A percentile compares a stretch with the other conserved stretches of the same genome.
Conservation (phyloP, 345 rosid genomes). For the Rhodamnia argentea region DNA sequence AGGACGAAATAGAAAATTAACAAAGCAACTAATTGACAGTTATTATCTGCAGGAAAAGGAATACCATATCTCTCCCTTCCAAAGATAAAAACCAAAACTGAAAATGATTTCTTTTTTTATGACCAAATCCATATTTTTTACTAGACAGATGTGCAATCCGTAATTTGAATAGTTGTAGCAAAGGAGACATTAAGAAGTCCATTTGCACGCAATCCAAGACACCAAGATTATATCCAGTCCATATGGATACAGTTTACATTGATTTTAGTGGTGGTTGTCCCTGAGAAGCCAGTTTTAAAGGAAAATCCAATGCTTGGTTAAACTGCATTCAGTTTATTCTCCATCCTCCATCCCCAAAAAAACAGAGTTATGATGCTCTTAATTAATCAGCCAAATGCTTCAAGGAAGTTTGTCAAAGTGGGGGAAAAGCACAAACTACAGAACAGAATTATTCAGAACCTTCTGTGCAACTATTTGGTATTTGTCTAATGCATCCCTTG, state of each 20-base stretch:
- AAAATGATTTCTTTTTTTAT: not conserved
- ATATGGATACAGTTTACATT: not conserved
- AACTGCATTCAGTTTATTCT: not conserved
- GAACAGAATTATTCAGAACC: slow-evolving; percentile 24
- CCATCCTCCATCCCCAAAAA: not conserved
- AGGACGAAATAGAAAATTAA: not conserved
- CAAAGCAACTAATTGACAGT: not conserved
- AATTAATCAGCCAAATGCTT: not conserved
- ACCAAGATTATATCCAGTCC: not conserved
- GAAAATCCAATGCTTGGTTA: not conserved
- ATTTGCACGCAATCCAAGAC: not conserved
- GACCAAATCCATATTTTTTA: not conserved
- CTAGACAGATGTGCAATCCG: not conserved
- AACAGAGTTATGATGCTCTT: not conserved
- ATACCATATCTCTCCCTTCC: not conserved
- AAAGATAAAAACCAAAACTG: not conserved
- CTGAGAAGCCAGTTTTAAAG: not conserved
- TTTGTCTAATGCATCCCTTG: slow-evolving; percentile 91
- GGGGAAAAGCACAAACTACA: not conserved
- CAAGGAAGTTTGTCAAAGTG: not conserved
- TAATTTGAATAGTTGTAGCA: not conserved
- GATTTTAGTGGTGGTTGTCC: not conserved
- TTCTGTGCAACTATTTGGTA: slow-evolving; percentile 75
- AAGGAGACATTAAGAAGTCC: not conserved
- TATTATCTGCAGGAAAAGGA: not conserved